Percentiles rank a stretch among this genome's conserved stretches.
These are phyloP conservation scores for Coniferiporia sulphurascens DNA, from an alignment of 1,284 basidiomycete species.

Conservation along the genomic window DNA sequence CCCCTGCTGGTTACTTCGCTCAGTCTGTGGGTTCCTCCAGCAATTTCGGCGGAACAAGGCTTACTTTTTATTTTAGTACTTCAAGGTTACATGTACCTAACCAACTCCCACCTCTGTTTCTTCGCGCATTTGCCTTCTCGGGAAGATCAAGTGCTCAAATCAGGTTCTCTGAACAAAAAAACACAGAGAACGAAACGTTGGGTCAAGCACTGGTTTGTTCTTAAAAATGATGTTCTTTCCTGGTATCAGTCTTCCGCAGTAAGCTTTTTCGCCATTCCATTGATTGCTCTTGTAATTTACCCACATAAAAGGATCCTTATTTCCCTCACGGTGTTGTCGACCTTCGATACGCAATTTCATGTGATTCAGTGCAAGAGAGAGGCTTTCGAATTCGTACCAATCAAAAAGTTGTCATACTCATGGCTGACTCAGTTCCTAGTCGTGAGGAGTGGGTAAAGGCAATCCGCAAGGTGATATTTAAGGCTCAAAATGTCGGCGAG, in stretches of 20 bases:
- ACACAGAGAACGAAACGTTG: constrained; percentile 82
- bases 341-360: constrained; percentile 85
- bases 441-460: constrained; percentile 93
- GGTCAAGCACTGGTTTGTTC: constrained; percentile 90
- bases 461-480: constrained; percentile 88
- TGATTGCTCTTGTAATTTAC: background rate
- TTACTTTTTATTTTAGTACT: constrained; percentile 51
- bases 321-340: constrained; percentile 95
- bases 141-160: constrained; percentile 88
- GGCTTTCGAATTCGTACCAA: constrained; percentile 78
- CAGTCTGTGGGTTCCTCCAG: constrained; percentile 60
- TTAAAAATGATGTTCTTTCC: constrained; percentile 89
- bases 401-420: constrained; percentile 67
- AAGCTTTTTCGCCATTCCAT: constrained; percentile 26
- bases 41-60: background rate
- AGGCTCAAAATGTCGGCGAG: constrained; percentile 93
- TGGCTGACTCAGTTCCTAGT: constrained; percentile 75
- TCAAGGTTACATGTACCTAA: constrained; percentile 96
- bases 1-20: constrained; percentile 84
- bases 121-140: constrained; percentile 91
- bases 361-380: constrained; percentile 72
- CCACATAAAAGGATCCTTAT: constrained; percentile 73
- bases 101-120: constrained; percentile 89
- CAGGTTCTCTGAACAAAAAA: constrained; percentile 80
- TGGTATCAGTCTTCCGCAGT: constrained; percentile 95